These are phyloP conservation scores for Colletotrichum echinochloae DNA, from an alignment of 2,329 filamentous ascomycete genomes.

Conservation along the genomic window DNA sequence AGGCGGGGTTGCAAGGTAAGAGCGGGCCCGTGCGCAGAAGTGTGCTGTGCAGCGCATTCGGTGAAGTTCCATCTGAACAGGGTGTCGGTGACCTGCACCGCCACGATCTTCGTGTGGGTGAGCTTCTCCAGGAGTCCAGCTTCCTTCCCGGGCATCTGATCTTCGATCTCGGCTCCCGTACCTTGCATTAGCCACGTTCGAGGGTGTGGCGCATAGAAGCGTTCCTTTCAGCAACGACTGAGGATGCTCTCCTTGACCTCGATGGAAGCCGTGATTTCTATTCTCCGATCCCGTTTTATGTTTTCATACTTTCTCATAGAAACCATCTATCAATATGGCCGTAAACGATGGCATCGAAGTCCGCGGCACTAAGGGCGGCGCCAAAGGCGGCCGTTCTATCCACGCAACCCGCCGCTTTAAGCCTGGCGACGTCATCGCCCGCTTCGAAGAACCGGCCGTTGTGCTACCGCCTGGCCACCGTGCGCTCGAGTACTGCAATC, in stretches of 20 bases:
- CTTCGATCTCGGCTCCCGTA: neutral
- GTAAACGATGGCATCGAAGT: slow-evolving; percentile 22
- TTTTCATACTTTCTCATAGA: neutral
- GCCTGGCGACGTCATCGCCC: slow-evolving; percentile 60
- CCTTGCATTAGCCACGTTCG: slow-evolving; percentile 13
- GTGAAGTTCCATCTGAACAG: slow-evolving; percentile 22
- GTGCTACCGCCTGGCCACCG: slow-evolving; percentile 61
- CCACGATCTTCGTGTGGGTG: slow-evolving; percentile 5
- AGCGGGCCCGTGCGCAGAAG: slow-evolving; percentile 16
- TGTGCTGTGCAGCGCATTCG: slow-evolving; percentile 19
- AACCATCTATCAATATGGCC: neutral
- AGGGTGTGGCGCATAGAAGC: slow-evolving; percentile 17
- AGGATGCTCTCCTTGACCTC: neutral
- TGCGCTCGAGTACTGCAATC: slow-evolving; percentile 59
- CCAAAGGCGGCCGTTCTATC: slow-evolving; percentile 59
- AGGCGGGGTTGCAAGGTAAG: slow-evolving; percentile 35
- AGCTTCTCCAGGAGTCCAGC: slow-evolving; percentile 4
- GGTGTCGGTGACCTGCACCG: neutral
- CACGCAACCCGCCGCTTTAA: slow-evolving; percentile 55
- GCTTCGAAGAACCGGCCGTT: slow-evolving; percentile 56
- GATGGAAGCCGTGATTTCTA: neutral
- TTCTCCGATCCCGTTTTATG: neutral
- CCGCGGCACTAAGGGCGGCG: slow-evolving; percentile 33
- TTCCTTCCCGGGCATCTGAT: neutral
- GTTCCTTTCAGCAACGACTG: neutral